These are phyloP conservation scores for Scopulariopsis brevicaulis DNA, from an alignment of 2,329 filamentous ascomycete genomes.

Conservation along the genomic window DNA sequence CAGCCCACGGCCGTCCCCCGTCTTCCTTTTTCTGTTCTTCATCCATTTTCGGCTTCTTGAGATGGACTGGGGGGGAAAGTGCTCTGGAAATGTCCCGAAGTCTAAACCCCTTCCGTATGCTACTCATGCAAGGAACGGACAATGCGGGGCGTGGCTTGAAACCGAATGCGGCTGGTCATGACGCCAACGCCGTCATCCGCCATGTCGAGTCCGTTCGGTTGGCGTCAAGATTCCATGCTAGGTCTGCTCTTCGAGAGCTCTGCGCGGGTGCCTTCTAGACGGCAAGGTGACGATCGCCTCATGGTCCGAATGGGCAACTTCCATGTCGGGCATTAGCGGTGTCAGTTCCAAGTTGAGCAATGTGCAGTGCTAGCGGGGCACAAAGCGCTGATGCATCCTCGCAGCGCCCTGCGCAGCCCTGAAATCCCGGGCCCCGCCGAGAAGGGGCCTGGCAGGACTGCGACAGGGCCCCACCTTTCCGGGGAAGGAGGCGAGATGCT, in stretches of 20 bases:
- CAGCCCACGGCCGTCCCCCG: not conserved
- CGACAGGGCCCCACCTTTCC: not conserved
- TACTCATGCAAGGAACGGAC: not conserved
- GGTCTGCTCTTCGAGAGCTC: not conserved
- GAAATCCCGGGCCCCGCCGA: conserved; percentile 1
- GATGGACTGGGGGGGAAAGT: too few relatives aligned
- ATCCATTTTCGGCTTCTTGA: too few relatives aligned
- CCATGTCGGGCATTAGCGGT: too few relatives aligned
- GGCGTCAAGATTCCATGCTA: not conserved
- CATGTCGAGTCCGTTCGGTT: not conserved
- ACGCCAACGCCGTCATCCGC: not conserved
- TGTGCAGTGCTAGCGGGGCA: not conserved
- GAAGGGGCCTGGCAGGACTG: not conserved
- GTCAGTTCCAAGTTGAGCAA: too few relatives aligned
- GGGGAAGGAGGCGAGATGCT: not conserved
- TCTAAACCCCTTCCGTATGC: not conserved
- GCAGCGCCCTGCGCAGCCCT: not conserved
- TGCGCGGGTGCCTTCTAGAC: not conserved
- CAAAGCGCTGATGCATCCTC: not conserved
- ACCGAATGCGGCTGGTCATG: not conserved
- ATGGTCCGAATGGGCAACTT: too few relatives aligned
- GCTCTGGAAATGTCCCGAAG: not conserved
- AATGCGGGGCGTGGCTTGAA: not conserved
- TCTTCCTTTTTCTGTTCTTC: not conserved
- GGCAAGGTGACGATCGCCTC: too few relatives aligned